phyloP scores from a whole-genome alignment of 192 early-diverging fungal genomes.

The Rhizophagus clarus region DNA sequence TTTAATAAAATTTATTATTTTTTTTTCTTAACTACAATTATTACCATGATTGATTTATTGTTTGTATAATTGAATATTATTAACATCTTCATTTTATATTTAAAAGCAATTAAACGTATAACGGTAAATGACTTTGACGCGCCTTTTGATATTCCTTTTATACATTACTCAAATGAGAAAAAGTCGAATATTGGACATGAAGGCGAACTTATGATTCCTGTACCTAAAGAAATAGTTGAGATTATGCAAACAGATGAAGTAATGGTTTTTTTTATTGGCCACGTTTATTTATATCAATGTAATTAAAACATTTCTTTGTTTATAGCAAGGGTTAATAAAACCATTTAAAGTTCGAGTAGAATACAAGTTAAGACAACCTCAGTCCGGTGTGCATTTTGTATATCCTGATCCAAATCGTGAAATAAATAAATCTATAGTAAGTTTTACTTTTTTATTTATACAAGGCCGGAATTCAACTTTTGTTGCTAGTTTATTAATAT shows the following conservation, averaged over 20 bases:
- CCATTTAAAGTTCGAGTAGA: background rate
- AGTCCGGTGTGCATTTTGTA: conserved; percentile 14
- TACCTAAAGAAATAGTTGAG: background rate
- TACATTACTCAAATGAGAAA: background rate
- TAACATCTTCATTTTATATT: background rate
- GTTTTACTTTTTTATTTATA: background rate
- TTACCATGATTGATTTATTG: too few relatives aligned
- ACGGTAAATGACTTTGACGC: background rate
- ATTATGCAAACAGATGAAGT: background rate
- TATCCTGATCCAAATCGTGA: conserved; percentile 1
- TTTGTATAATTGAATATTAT: background rate
- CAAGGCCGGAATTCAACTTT: too few relatives aligned
- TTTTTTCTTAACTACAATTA: too few relatives aligned
- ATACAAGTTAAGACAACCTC: background rate
- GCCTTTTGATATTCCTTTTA: background rate
- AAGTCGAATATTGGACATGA: background rate
- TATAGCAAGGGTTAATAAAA: conserved; percentile 6
- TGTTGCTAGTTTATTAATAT: background rate
- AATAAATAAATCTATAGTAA: background rate
- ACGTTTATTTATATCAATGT: background rate
- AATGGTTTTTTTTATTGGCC: background rate
- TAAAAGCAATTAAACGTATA: background rate
- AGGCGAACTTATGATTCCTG: background rate
- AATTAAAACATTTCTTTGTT: background rate
- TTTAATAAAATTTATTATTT: too few relatives aligned